Percentiles rank a stretch among this genome's conserved stretches.
Conservation (phyloP, 2,329 filamentous ascomycete species). For the Nothomitra cinnamomea region DNA sequence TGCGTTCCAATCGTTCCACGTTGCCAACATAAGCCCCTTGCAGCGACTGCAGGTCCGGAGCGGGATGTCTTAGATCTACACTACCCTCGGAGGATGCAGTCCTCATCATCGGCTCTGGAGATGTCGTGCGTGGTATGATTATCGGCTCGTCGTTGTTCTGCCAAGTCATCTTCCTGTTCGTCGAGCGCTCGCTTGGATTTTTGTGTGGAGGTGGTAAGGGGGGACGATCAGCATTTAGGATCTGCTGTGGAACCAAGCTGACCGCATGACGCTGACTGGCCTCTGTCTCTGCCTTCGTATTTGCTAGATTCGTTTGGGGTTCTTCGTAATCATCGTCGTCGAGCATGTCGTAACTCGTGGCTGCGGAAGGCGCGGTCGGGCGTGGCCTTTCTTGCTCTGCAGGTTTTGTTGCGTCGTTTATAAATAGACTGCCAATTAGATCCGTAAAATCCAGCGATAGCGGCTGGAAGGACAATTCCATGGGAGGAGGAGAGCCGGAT, state of each 20-base stretch:
- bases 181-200: neutral
- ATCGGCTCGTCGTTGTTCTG: slow-evolving; percentile 4
- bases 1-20: slow-evolving; percentile 31
- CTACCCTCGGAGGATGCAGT: slow-evolving; percentile 23
- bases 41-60: slow-evolving; percentile 30
- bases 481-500: slow-evolving; percentile 16
- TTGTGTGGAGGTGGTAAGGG: neutral
- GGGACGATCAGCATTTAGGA: neutral
- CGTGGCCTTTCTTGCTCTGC: neutral
- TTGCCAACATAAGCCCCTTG: slow-evolving; percentile 33
- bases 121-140: slow-evolving; percentile 12
- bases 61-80: slow-evolving; percentile 29
- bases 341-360: slow-evolving; percentile 24
- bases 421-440: slow-evolving; percentile 1
- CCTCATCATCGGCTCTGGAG: slow-evolving; percentile 19
- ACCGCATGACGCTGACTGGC: neutral
- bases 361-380: neutral
- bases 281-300: neutral
- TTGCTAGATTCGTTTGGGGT: neutral
- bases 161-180: slow-evolving; percentile 5
- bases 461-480: neutral
- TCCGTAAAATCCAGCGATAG: neutral
- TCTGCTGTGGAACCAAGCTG: slow-evolving; percentile 9
- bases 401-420: neutral
- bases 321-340: slow-evolving; percentile 28